Percentiles rank a stretch among this genome's conserved stretches.
Conservation (phyloP, 495 filamentous ascomycete species). For the Neurospora cerealis region DNA sequence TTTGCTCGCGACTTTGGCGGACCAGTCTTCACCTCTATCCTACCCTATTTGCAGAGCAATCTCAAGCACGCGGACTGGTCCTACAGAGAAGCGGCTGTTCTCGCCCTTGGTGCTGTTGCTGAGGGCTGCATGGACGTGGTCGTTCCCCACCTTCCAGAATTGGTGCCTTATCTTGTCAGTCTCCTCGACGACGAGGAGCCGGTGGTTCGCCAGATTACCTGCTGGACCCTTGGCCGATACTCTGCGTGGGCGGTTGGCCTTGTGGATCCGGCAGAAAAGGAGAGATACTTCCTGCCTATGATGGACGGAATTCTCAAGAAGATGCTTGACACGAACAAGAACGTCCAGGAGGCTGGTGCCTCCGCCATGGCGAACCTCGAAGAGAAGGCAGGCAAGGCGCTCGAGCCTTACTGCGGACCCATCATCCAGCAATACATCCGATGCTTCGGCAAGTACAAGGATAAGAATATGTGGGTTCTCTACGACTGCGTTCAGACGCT, state of each 20-base stretch:
- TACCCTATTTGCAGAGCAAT: constrained; percentile 88
- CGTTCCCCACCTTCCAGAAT: constrained; percentile 78
- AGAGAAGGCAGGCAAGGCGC: constrained; percentile 73
- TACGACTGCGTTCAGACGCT: constrained; percentile 98
- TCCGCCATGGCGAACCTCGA: constrained; percentile 95
- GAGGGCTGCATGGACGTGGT: constrained; percentile 90
- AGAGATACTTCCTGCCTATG: constrained; percentile 83
- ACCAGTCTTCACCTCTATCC: constrained; percentile 78
- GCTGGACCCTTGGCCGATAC: constrained; percentile 93
- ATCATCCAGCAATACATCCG: constrained; percentile 88
- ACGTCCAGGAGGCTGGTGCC: constrained; percentile 92
- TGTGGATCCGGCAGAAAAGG: constrained; percentile 50
- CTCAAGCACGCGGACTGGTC: constrained; percentile 84
- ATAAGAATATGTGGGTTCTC: constrained; percentile 96
- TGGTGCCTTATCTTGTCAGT: constrained; percentile 84
- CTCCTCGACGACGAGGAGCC: constrained; percentile 77
- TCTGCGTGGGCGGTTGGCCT: constrained; percentile 86
- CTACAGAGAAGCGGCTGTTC: constrained; percentile 85
- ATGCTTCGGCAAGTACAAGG: constrained; percentile 93
- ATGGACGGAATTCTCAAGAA: constrained; percentile 92
- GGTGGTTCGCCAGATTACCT: constrained; percentile 94
- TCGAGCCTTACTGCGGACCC: constrained; percentile 77
- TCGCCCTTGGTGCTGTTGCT: constrained; percentile 89
- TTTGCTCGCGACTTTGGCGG: constrained; percentile 83
- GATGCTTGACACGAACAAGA: constrained; percentile 96